phyloP scores from a whole-genome alignment of 164 flowering plant species.

The Euptelea pleiosperma region DNA sequence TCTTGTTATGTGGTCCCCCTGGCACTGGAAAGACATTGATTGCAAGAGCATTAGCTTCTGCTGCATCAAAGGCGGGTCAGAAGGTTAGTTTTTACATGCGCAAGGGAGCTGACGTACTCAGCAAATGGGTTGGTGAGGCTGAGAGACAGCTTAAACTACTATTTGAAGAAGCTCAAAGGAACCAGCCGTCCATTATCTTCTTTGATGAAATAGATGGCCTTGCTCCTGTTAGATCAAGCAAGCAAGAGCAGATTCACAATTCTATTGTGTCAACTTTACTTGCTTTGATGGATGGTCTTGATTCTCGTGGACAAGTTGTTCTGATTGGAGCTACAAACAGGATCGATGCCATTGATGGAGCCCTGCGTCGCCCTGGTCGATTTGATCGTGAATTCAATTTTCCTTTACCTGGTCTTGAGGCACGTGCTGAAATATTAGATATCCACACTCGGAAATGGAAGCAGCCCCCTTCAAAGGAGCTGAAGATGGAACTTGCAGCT shows the following conservation, averaged over 20 bases:
- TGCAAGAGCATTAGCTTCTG: constrained; percentile 98
- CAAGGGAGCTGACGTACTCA: constrained; percentile 99
- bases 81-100: constrained; percentile 99
- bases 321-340: constrained; percentile 98
- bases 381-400: constrained; percentile 98
- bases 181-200: constrained; percentile 97
- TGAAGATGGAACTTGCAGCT: constrained; percentile 87
- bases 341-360: constrained; percentile 99
- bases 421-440: constrained; percentile 92
- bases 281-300: constrained; percentile 99
- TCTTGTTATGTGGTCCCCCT: constrained; percentile 97
- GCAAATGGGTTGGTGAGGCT: constrained; percentile 99
- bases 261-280: constrained; percentile 97
- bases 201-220: constrained; percentile 99
- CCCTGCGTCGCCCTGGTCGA: constrained; percentile 96
- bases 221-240: constrained; percentile 99
- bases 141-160: constrained; percentile 94
- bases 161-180: constrained; percentile 98
- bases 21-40: constrained; percentile 98
- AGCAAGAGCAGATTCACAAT: constrained; percentile 99
- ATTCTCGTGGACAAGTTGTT: constrained; percentile 99
- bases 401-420: constrained; percentile 95
- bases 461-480: constrained; percentile 81
- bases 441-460: constrained; percentile 99
- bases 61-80: constrained; percentile 99